phyloP scores from a whole-genome alignment of 2,329 filamentous ascomycete genomes.

The Akanthomyces uredinophilus region DNA sequence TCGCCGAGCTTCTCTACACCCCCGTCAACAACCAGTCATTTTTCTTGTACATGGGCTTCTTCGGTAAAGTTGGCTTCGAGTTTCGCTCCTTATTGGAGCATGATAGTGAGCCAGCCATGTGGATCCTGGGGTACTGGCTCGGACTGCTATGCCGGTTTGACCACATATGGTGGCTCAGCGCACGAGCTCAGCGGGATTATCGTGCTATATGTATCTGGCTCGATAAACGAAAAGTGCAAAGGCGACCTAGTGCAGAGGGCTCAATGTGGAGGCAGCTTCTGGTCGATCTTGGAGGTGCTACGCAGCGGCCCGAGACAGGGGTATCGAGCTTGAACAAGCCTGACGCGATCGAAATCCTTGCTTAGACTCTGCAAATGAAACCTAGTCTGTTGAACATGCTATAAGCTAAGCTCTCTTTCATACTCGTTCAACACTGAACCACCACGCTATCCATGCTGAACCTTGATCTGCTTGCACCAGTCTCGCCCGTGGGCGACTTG shows the following conservation, averaged over 20 bases:
- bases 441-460: constrained; percentile 17
- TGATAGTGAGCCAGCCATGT: constrained; percentile 20
- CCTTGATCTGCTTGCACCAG: constrained; percentile 59
- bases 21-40: constrained; percentile 16
- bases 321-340: neutral
- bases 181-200: constrained; percentile 18
- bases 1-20: constrained; percentile 14
- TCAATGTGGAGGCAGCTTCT: constrained; percentile 21
- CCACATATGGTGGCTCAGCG: constrained; percentile 22
- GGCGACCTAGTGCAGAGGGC: constrained; percentile 17
- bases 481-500: constrained; percentile 76
- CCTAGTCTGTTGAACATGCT: neutral
- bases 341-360: neutral
- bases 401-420: neutral
- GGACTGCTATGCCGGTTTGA: constrained; percentile 22
- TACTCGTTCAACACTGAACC: neutral
- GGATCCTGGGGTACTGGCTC: constrained; percentile 24
- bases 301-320: neutral
- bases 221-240: constrained; percentile 12
- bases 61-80: constrained; percentile 18
- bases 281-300: constrained; percentile 19
- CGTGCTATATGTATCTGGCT: constrained; percentile 19
- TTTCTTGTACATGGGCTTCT: constrained; percentile 20
- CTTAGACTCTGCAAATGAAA: neutral
- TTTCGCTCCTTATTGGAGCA: constrained; percentile 20